Percentiles rank a stretch among this genome's conserved stretches.
Conservation (phyloP, 2,329 filamentous ascomycete genomes). For the Passalora sequoiae region DNA sequence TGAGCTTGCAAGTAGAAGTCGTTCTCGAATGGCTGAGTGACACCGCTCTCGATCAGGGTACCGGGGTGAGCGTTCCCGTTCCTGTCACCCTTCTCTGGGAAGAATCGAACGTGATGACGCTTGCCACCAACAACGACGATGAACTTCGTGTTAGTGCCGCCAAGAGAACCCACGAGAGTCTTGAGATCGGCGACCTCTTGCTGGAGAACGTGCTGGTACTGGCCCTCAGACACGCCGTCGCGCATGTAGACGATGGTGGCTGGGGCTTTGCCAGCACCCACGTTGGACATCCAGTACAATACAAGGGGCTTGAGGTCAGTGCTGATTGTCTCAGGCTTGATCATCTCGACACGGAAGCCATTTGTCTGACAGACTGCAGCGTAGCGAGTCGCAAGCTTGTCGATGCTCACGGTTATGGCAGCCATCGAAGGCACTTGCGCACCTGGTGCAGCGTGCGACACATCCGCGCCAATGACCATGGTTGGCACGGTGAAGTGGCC, state of each 20-base stretch:
- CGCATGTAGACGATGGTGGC: slow-evolving; percentile 84
- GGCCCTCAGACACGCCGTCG: slow-evolving; percentile 83
- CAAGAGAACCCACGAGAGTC: slow-evolving; percentile 35
- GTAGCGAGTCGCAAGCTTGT: slow-evolving; percentile 67
- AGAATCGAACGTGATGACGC: slow-evolving; percentile 90
- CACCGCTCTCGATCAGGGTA: slow-evolving; percentile 78
- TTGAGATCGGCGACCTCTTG: slow-evolving; percentile 73
- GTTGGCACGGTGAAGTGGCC: slow-evolving; percentile 50
- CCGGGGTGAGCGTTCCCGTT: slow-evolving; percentile 82
- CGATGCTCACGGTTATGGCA: slow-evolving; percentile 76
- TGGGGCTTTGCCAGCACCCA: slow-evolving; percentile 54
- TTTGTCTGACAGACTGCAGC: slow-evolving; percentile 77
- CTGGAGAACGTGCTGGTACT: slow-evolving; percentile 74
- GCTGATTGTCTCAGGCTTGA: slow-evolving; percentile 58
- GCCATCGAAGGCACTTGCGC: slow-evolving; percentile 67
- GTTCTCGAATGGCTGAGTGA: slow-evolving; percentile 86
- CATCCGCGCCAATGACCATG: slow-evolving; percentile 84
- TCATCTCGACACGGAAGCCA: slow-evolving; percentile 73
- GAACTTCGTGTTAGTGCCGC: slow-evolving; percentile 56
- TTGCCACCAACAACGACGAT: slow-evolving; percentile 87
- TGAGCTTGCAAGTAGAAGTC: slow-evolving; percentile 76
- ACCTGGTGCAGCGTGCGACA: slow-evolving; percentile 76
- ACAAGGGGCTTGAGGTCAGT: slow-evolving; percentile 60
- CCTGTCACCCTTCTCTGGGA: slow-evolving; percentile 67
- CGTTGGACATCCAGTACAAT: slow-evolving; percentile 56